phyloP scores from a whole-genome alignment of 2,329 filamentous ascomycete genomes.

The Fusarium redolens region DNA sequence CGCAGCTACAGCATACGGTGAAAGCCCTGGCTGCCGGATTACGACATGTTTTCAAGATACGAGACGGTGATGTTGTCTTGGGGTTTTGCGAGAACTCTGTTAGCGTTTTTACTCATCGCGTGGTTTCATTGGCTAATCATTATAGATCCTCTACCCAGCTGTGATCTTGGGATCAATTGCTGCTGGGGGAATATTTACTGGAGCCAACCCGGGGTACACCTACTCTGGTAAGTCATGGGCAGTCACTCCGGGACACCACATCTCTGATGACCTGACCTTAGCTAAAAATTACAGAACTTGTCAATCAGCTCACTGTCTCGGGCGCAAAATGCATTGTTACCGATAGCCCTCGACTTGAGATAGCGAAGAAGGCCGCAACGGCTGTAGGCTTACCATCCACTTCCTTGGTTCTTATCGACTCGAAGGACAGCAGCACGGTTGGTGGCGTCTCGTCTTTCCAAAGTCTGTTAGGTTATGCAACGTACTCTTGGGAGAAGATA shows the following conservation, averaged over 20 bases:
- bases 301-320: background rate
- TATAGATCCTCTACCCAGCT: background rate
- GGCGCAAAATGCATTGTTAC: constrained; percentile 13
- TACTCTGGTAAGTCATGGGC: background rate
- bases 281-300: background rate
- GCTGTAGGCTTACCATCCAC: background rate
- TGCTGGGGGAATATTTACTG: constrained; percentile 7
- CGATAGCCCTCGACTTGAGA: background rate
- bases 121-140: background rate
- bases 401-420: background rate
- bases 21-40: background rate
- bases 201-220: constrained; percentile 1
- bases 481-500: background rate
- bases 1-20: background rate
- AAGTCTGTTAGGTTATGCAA: background rate
- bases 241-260: fast-evolving
- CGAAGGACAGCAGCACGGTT: too few relatives aligned
- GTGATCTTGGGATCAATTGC: background rate
- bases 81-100: constrained; percentile 7
- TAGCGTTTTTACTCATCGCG: fast-evolving
- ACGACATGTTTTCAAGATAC: background rate
- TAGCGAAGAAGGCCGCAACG: background rate
- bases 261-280: fast-evolving
- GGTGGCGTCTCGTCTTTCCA: background rate
- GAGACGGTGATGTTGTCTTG: background rate